Evolutionary conservation across 768 basidiomycete genomes (phyloP).

Genomic region (Termitomyces sp.): DNA sequence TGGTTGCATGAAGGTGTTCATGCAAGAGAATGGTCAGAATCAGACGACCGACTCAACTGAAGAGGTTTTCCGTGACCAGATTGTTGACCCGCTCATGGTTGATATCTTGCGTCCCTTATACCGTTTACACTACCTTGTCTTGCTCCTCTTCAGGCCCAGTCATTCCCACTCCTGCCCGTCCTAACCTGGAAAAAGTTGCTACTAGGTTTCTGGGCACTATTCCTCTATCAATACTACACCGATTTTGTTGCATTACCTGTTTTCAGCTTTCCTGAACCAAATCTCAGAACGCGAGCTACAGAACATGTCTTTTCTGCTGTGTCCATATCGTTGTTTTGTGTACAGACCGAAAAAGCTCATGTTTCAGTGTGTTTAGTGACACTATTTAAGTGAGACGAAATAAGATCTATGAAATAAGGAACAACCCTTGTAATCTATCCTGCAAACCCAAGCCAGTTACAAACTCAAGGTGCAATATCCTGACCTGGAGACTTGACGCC

Average conservation of each 20-base stretch:
- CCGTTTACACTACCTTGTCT: slow-evolving; percentile 20
- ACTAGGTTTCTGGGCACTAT: slow-evolving; percentile 56
- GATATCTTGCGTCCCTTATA: slow-evolving; percentile 54
- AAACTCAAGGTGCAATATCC: slow-evolving; percentile 6
- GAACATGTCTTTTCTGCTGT: background rate
- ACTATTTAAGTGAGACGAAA: slow-evolving; percentile 1
- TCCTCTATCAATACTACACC: slow-evolving; percentile 87
- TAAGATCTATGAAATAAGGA: slow-evolving; percentile 2
- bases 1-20: slow-evolving; percentile 88
- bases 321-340: background rate
- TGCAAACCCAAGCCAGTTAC: slow-evolving; percentile 10
- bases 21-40: slow-evolving; percentile 84
- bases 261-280: background rate
- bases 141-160: slow-evolving; percentile 11
- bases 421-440: slow-evolving; percentile 10
- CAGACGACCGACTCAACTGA: slow-evolving; percentile 37
- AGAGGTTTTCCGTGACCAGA: slow-evolving; percentile 78
- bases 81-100: slow-evolving; percentile 55
- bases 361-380: background rate
- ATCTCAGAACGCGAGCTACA: background rate
- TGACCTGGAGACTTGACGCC: background rate
- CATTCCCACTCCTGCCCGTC: slow-evolving; percentile 10
- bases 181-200: slow-evolving; percentile 49
- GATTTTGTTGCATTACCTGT: slow-evolving; percentile 63
- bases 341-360: background rate